Percentiles rank a stretch among this genome's conserved stretches.
Evolutionary conservation across 805 yeast genomes (phyloP).

Genomic region (Metschnikowia vanudenii): DNA sequence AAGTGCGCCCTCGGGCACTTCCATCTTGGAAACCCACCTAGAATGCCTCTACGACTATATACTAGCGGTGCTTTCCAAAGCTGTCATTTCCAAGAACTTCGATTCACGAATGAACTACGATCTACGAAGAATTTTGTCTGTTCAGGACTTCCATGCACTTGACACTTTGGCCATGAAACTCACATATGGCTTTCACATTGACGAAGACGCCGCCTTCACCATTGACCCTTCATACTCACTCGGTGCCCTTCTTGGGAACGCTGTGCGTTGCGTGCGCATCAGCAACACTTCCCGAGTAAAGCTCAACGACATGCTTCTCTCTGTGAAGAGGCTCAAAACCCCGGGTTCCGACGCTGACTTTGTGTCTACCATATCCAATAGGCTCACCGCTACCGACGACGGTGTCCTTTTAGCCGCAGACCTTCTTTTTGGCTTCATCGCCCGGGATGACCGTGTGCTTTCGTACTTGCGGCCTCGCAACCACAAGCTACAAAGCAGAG

Average conservation of each 20-base stretch:
- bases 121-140: slow-evolving; percentile 68
- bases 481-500: slow-evolving; percentile 80
- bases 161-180: slow-evolving; percentile 50
- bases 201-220: slow-evolving; percentile 4
- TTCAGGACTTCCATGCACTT: slow-evolving; percentile 70
- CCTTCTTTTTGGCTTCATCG: slow-evolving; percentile 71
- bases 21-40: slow-evolving; percentile 49
- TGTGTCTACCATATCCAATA: slow-evolving; percentile 3
- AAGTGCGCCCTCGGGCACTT: background rate
- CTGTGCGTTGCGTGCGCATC: slow-evolving; percentile 43
- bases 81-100: slow-evolving; percentile 69
- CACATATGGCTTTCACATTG: slow-evolving; percentile 32
- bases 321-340: slow-evolving; percentile 23
- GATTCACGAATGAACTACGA: slow-evolving; percentile 76
- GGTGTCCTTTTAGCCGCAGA: slow-evolving; percentile 35
- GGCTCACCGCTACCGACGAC: slow-evolving; percentile 5
- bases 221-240: slow-evolving; percentile 28
- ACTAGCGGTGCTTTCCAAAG: slow-evolving; percentile 79
- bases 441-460: slow-evolving; percentile 60
- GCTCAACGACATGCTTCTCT: slow-evolving; percentile 53
- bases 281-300: slow-evolving; percentile 55
- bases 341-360: slow-evolving; percentile 5
- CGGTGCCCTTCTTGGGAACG: slow-evolving; percentile 29
- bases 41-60: slow-evolving; percentile 73
- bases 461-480: slow-evolving; percentile 71